Evolutionary conservation across 1,284 basidiomycete genomes (phyloP).

Genomic region (Apiotrichum mycotoxinovorans): DNA sequence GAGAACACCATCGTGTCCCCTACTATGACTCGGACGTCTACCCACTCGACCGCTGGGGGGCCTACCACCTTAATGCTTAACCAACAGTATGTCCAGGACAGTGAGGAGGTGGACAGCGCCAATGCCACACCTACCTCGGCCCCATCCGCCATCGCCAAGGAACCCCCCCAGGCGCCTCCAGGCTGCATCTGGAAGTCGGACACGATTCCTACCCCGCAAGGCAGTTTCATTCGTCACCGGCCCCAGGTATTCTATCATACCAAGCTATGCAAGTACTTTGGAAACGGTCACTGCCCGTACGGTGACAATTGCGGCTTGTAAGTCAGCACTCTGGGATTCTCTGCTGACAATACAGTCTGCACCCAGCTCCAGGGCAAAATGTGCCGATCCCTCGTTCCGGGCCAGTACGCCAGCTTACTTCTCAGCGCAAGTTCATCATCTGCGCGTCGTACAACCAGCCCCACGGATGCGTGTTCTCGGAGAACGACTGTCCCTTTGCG

Average conservation of each 20-base stretch:
- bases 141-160: slow-evolving; percentile 1
- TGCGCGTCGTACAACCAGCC: slow-evolving; percentile 48
- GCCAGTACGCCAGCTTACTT: background rate
- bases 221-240: slow-evolving; percentile 24
- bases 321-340: slow-evolving; percentile 10
- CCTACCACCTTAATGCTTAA: no score
- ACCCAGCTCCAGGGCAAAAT: background rate
- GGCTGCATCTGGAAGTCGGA: slow-evolving; percentile 13
- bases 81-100: background rate
- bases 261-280: slow-evolving; percentile 41
- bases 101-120: no score
- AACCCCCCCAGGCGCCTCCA: slow-evolving; percentile 2
- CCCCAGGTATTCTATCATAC: slow-evolving; percentile 11
- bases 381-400: background rate
- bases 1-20: no score
- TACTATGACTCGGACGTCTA: no score
- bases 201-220: slow-evolving; percentile 40
- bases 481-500: slow-evolving; percentile 35
- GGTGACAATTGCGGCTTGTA: slow-evolving; percentile 46
- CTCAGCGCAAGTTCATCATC: slow-evolving; percentile 17
- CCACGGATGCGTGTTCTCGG: slow-evolving; percentile 39
- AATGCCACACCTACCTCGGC: background rate
- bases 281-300: slow-evolving; percentile 42
- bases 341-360: background rate
- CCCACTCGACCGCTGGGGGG: no score